Evolutionary conservation across 306 rosid genomes (phyloP), one percentile per base, ranked within the genome.

Genomic region (Trifolium repens): DNA sequence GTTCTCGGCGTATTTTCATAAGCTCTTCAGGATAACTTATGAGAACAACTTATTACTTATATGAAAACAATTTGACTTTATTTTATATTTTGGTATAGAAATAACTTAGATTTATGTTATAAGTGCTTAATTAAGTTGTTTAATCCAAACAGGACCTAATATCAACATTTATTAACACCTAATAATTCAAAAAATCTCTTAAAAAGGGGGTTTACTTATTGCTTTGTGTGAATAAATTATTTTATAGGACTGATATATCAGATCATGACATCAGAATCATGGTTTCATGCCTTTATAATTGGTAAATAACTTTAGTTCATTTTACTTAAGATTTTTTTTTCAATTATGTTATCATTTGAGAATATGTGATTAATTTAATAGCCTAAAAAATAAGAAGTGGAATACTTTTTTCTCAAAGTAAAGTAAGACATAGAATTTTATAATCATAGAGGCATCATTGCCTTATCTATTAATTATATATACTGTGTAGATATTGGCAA

Each of bases 321-420:
- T 49, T 57, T 69, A 59, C 17, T 47, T 5, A 15, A 19, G 11
- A 7, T 4, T 49, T 72, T 49, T 72, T 71, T 77, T 49, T 26
- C 68, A 78, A 67, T 67, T 72, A 67, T 77, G 62, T 77, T 47
- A 3, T n/a, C 30, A 68, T 76, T 71, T 67, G 47, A 58, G 79
- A 50, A 16, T 13, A 37, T 12, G 70, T 55, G 77, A 71, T 65
- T 16, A 39, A 58, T 46, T 72, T 26, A 67, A 77, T 58, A 72
- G 59, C 63, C 27, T 17, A 6, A 37, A 58, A 44, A 65, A 66
- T 19, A 59, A 50, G 13, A 75, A 76, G 70, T 76, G 52, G 74
- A 37, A 9, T 76, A 16, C 32, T 54, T 71, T 46, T 46, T 12
- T 46, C 16, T 46, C 52, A 13, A 46, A 46, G 52, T 13, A 13